Percentiles rank a stretch among this genome's conserved stretches.
phyloP scores from a whole-genome alignment of 345 rosid species.

The Carallia brachiata region DNA sequence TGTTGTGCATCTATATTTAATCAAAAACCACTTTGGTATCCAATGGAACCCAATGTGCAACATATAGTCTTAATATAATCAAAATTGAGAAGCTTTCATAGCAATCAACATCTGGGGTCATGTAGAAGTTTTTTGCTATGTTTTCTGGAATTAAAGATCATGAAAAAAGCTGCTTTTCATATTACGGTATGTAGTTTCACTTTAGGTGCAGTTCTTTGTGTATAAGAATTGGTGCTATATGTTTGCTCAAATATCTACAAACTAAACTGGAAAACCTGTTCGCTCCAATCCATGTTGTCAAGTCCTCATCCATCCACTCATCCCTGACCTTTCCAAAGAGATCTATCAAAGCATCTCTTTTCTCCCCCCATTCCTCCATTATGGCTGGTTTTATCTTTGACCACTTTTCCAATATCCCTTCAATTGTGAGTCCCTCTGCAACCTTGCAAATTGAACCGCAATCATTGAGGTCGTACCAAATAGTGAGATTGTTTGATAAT shows the following conservation, averaged over 20 bases:
- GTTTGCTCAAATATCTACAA: background rate
- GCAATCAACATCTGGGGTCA: no score
- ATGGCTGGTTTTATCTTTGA: conserved; percentile 70
- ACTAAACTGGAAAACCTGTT: conserved; percentile 51
- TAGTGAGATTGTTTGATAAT: background rate
- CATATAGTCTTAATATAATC: no score
- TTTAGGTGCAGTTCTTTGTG: background rate
- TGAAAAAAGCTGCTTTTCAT: no score
- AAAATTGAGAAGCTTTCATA: no score
- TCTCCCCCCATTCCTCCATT: conserved; percentile 80
- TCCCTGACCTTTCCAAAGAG: conserved; percentile 89
- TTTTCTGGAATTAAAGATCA: no score
- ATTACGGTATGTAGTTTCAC: no score
- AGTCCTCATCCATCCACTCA: conserved; percentile 77
- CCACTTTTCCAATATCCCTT: conserved; percentile 73
- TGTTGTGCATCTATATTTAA: no score
- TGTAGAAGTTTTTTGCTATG: no score
- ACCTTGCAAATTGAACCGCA: conserved; percentile 47
- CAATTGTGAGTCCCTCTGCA: conserved; percentile 67
- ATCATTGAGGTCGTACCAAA: conserved; percentile 17
- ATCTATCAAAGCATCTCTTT: conserved; percentile 57
- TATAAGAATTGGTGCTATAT: background rate
- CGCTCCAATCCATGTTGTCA: conserved; percentile 88
- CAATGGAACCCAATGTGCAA: no score
- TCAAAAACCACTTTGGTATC: no score